Conservation (phyloP, 768 basidiomycete genomes). For the Mycena olivaceomarginata region DNA sequence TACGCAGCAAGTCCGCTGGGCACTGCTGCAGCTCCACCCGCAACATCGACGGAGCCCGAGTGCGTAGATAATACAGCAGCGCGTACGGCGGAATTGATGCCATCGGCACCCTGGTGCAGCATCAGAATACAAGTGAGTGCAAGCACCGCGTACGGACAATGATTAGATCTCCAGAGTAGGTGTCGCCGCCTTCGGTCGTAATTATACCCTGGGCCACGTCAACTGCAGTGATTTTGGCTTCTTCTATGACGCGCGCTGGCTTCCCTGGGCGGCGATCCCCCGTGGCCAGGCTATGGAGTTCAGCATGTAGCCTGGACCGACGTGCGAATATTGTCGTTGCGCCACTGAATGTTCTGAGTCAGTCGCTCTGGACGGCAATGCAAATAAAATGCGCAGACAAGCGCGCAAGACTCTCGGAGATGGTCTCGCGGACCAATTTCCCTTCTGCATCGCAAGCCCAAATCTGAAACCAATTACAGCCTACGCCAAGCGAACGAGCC, state of each 20-base stretch:
- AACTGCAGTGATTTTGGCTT: conserved; percentile 37
- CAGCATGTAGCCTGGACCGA: conserved; percentile 38
- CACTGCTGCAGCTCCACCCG: conserved; percentile 23
- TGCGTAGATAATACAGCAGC: conserved; percentile 33
- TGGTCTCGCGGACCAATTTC: conserved; percentile 11
- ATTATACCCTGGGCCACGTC: conserved; percentile 30
- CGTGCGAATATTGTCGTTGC: conserved; percentile 40
- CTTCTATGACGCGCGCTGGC: conserved; percentile 38
- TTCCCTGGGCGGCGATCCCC: conserved; percentile 24
- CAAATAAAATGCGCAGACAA: conserved; percentile 18
- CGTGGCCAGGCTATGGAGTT: conserved; percentile 34
- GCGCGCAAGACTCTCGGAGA: conserved; percentile 30
- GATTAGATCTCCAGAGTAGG: conserved; percentile 38
- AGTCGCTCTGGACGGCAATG: neutral
- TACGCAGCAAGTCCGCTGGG: conserved; percentile 41
- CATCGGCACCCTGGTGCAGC: conserved; percentile 36
- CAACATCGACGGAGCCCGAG: conserved; percentile 24
- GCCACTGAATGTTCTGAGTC: conserved; percentile 4
- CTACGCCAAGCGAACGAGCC: too few relatives aligned
- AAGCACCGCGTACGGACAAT: conserved; percentile 23
- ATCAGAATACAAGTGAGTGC: conserved; percentile 23
- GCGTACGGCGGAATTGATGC: conserved; percentile 43
- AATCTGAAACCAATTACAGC: conserved; percentile 4
- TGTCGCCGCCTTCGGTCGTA: conserved; percentile 34
- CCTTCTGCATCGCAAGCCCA: conserved; percentile 28